Base-by-base conservation (phyloP, 192 early-diverging fungal species). In the Coemansia sp. region DNA sequence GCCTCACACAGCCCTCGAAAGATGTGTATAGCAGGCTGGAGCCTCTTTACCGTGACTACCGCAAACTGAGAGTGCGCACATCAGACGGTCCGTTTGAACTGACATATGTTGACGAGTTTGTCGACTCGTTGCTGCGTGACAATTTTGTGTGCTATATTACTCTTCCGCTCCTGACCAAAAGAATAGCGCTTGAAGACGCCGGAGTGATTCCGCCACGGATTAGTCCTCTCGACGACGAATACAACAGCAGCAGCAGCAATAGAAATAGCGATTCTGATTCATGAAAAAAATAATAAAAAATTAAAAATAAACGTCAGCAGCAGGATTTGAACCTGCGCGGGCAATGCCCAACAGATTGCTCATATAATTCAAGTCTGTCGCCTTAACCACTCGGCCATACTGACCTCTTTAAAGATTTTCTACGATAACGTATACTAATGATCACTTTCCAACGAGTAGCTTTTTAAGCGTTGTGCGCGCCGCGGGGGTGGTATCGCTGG, bases 1-100 rank as follows among this genome's bases (percentile, higher is more conserved):
- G 96, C 8, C 77, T 99, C 10, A 94, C 93, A 7, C 49, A 82
- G 38, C 88, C 87, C 16, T 73, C 94, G 5, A 68, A 84, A 20
- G 94, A 97, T 18, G 88, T 95, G 23, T 98, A 99, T 74, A 81
- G 83, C 12, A 86, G 88, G 41, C 80, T 99, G 21, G 97, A 99
- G 71, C 92, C 93, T 0, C 77, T 97, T 14, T 82, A 97, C 59
- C 80, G 86, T 53, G 95, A 99, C 68, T 92, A 89, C 53, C 84
- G 95, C 61, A 98, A 98, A 71, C 77, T 99, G 51, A 74, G 95
- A 24, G 66, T 49, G 41, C 48, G 55, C 8, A 23, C 55, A 15
- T 58, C 46, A 2, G 85, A 85, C 1, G 83, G 81, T 8, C 85
- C 71, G 38, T 72, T 76, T 35, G 66, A 62, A 16, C 49, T 93